Conservation (phyloP, 2,329 filamentous ascomycete species). For the Akanthomyces lecanii region DNA sequence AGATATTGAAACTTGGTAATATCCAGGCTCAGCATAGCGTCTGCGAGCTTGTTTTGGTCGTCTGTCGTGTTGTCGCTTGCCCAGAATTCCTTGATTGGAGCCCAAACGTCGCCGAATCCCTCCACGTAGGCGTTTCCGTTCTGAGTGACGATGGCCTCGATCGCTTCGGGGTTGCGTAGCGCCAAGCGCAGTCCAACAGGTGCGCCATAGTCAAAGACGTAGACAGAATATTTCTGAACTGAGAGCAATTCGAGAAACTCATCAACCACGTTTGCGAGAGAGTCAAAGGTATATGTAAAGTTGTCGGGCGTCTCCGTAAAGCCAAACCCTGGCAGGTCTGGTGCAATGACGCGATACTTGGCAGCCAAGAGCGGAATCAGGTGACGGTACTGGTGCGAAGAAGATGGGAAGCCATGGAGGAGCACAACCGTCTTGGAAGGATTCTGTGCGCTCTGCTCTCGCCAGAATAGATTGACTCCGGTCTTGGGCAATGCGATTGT, state of each 20-base stretch:
- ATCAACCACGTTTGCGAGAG: too few species aligned
- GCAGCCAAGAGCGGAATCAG: conserved; percentile 38
- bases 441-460: conserved; percentile 28
- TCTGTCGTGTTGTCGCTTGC: conserved; percentile 27
- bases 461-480: conserved; percentile 40
- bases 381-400: conserved; percentile 41
- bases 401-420: conserved; percentile 43
- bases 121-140: too few species aligned
- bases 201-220: too few species aligned
- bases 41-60: conserved; percentile 33
- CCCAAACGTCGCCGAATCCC: too few species aligned
- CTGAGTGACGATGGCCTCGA: too few species aligned
- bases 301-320: too few species aligned
- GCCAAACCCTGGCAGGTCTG: too few species aligned
- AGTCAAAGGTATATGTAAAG: too few species aligned
- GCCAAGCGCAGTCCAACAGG: too few species aligned
- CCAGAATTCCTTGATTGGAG: conserved; percentile 20
- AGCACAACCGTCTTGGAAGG: conserved; percentile 36
- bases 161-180: too few species aligned
- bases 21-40: conserved; percentile 25
- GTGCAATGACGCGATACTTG: conserved; percentile 10
- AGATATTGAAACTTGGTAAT: conserved; percentile 43
- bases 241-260: too few species aligned
- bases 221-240: too few species aligned
- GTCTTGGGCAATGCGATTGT: neutral